Base-by-base conservation (phyloP, 228 moss, liverwort and hornwort species). In the Sphagnum magellanicum region DNA sequence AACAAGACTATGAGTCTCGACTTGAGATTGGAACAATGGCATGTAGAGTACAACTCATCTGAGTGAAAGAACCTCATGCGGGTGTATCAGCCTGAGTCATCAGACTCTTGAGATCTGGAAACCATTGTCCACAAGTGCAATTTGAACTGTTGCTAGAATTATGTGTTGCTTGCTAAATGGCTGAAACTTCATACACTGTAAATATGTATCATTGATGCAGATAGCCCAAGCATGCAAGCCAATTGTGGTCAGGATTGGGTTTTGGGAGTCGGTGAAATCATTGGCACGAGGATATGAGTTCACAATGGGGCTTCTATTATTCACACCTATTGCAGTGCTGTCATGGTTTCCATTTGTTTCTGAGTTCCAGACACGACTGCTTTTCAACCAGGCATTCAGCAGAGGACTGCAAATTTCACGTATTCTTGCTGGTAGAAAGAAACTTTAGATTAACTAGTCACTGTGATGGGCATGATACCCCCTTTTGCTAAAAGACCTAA, bases 351-450 rank as follows among this genome's bases (percentile, higher is more conserved):
- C 85, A 12, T 81, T 81, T 60, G 81, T 86, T 10, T 81, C 81
- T 5, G 81, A 81, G 63, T 81, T 86, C 55, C 85, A 86, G 61
- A 86, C 85, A 5, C 63, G 85, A 49, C 72, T 86, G 5, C 66
- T 86, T 50, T 86, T 86, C 69, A 86, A 86, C 66, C 81, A 86
- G 68, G 85, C 85, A 48, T 86, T 86, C 59, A 86, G 85, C 61
- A 86, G 85, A 68, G 85, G 85, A 64, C 58, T 86, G 52, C 85
- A 86, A 70, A 81, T 86, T 63, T 81, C 78, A 5, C 81, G 81
- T 50, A 86, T 86, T 64, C 76, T 86, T 46, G 81, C 81, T 10
- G 85, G 85, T 53, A 75, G 81, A 58, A 81, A 72, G 63, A 84
- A 80, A 55, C 9, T 55, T 8, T 55, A 32, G 32, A 32, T 32